Conservation (phyloP, 169 alveolate genomes). For the Haemoproteus tartakovskyi region DNA sequence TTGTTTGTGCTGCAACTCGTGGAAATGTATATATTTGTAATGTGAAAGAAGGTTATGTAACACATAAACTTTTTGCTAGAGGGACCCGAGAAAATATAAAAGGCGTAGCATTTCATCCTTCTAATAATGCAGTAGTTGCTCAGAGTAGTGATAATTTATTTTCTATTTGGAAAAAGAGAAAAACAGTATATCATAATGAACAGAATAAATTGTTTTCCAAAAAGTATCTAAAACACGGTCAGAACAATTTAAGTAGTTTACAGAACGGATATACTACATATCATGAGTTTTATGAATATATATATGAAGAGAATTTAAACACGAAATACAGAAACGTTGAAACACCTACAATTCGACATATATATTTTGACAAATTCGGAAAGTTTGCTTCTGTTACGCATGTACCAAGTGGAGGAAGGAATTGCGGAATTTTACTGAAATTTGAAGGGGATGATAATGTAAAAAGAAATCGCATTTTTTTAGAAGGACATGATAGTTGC, state of each 20-base stretch:
- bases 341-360: constrained; percentile 57
- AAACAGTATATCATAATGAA: constrained; percentile 2
- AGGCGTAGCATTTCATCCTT: constrained; percentile 55
- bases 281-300: constrained; percentile 46
- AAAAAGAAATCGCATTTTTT: constrained; percentile 9
- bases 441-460: neutral
- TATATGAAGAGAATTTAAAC: constrained; percentile 53
- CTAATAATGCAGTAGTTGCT: constrained; percentile 25
- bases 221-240: too few species aligned
- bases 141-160: constrained; percentile 60
- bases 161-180: constrained; percentile 38
- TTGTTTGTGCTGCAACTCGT: constrained; percentile 53
- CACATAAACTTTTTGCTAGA: constrained; percentile 44
- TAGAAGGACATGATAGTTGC: constrained; percentile 61
- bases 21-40: constrained; percentile 40
- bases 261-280: too few species aligned
- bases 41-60: constrained; percentile 5
- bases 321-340: constrained; percentile 41
- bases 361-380: constrained; percentile 43
- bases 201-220: constrained; percentile 5
- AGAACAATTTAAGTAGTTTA: too few species aligned
- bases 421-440: constrained; percentile 33
- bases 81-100: constrained; percentile 57
- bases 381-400: constrained; percentile 53
- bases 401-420: constrained; percentile 41